Percentiles rank a stretch among this genome's conserved stretches.
phyloP scores from a whole-genome alignment of 805 yeast genomes.

The Candida methanosorbosa region DNA sequence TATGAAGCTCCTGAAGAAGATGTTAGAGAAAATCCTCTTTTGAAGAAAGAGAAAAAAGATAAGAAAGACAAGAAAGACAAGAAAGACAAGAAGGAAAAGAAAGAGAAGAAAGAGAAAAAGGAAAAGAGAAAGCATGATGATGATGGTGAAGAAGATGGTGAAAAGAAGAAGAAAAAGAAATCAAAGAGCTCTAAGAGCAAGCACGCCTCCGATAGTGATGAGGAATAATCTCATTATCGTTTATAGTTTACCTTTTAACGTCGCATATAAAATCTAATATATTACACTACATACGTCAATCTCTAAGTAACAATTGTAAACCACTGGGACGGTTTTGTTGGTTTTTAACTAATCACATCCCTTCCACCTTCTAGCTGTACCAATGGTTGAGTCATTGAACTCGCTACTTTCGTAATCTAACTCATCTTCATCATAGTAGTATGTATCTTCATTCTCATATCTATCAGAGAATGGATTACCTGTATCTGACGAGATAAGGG shows the following conservation, averaged over 20 bases:
- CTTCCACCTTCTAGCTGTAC: conserved; percentile 12
- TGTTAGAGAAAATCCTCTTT: conserved; percentile 25
- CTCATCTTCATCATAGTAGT: too few relatives aligned
- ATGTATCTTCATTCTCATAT: too few relatives aligned
- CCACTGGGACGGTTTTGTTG: too few relatives aligned
- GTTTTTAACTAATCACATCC: too few relatives aligned
- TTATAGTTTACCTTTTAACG: too few relatives aligned
- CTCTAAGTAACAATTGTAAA: too few relatives aligned
- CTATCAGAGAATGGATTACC: too few relatives aligned
- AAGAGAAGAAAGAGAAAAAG: conserved; percentile 22
- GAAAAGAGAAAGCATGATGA: conserved; percentile 16
- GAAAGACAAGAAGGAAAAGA: conserved; percentile 17
- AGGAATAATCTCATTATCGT: background rate
- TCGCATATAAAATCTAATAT: too few relatives aligned
- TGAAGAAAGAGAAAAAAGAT: conserved; percentile 21
- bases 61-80: conserved; percentile 18
- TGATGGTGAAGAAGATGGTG: conserved; percentile 7
- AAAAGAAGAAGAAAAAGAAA: conserved; percentile 7
- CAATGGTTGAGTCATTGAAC: conserved; percentile 8
- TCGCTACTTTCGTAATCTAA: conserved; percentile 1
- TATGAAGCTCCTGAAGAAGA: conserved; percentile 82
- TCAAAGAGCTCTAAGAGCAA: conserved; percentile 4
- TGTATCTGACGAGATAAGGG: too few relatives aligned
- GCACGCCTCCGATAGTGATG: conserved; percentile 1
- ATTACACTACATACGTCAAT: too few relatives aligned